Evolutionary conservation across 441 rosid species (phyloP).

Genomic region (Biscutella laevigata): DNA sequence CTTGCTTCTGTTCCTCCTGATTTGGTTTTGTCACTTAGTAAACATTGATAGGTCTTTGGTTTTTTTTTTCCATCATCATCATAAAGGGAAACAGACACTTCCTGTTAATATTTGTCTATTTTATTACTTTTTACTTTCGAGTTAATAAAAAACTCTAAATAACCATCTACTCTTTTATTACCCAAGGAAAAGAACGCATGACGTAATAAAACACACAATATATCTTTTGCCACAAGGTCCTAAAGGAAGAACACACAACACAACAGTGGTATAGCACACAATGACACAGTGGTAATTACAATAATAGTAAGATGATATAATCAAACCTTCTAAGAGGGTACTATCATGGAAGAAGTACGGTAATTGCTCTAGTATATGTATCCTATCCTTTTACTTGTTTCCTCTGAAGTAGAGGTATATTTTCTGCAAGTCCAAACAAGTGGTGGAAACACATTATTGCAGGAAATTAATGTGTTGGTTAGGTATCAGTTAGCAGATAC

Average conservation of each 20-base stretch:
- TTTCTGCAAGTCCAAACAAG: conserved; percentile 52
- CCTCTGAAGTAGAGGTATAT: conserved; percentile 79
- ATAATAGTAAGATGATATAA: not conserved
- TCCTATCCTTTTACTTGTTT: conserved; percentile 31
- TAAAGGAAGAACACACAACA: not conserved
- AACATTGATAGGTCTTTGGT: not conserved
- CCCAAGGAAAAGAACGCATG: not conserved
- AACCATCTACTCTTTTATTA: not conserved
- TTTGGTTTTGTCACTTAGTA: conserved; percentile 22
- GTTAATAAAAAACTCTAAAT: no score
- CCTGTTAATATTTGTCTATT: conserved; percentile 9
- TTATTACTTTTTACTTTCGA: not conserved
- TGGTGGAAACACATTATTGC: not conserved
- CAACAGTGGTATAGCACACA: not conserved
- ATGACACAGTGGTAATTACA: conserved; percentile 6
- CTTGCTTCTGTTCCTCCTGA: conserved; percentile 59
- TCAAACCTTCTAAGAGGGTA: not conserved
- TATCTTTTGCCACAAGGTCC: not conserved
- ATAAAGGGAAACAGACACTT: not conserved
- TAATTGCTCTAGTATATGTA: conserved; percentile 4
- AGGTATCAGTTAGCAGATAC: not conserved
- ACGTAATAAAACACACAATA: not conserved
- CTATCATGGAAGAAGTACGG: not conserved
- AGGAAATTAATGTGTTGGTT: conserved; percentile 1
- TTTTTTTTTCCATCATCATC: not conserved